Evolutionary conservation across 2,329 filamentous ascomycete genomes (phyloP).

Genomic region (Lizonia empirigonia): DNA sequence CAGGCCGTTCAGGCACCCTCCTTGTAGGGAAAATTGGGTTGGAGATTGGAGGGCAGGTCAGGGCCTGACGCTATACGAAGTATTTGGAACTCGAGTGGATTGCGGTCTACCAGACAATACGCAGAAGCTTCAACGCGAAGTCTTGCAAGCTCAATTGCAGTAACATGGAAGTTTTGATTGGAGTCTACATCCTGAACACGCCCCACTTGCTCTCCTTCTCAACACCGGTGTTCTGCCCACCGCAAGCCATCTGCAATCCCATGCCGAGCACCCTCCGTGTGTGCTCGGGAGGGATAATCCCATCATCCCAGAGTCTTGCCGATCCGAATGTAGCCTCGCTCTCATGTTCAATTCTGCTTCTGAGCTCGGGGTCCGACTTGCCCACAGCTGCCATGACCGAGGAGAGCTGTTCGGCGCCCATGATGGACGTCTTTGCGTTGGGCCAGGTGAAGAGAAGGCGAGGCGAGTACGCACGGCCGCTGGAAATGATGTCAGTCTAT

Average conservation of each 20-base stretch:
- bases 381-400: slow-evolving; percentile 96
- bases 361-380: slow-evolving; percentile 79
- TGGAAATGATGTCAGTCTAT: slow-evolving; percentile 27
- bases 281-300: slow-evolving; percentile 57
- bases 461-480: slow-evolving; percentile 89
- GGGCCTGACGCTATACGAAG: not conserved
- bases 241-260: slow-evolving; percentile 54
- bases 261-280: slow-evolving; percentile 57
- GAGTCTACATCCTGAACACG: slow-evolving; percentile 49
- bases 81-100: no score
- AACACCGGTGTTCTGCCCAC: slow-evolving; percentile 43
- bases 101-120: not conserved
- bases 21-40: slow-evolving; percentile 10
- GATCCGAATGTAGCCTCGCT: slow-evolving; percentile 88
- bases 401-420: slow-evolving; percentile 91
- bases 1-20: no score
- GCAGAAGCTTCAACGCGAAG: not conserved
- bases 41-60: not conserved
- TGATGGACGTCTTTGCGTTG: slow-evolving; percentile 93
- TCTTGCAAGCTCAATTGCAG: not conserved
- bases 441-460: slow-evolving; percentile 97
- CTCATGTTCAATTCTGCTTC: slow-evolving; percentile 84
- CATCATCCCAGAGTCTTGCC: slow-evolving; percentile 81
- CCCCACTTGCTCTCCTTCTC: slow-evolving; percentile 47
- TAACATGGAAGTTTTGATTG: not conserved